phyloP scores from a whole-genome alignment of 306 rosid genomes.

The Gastrolobium bilobum region DNA sequence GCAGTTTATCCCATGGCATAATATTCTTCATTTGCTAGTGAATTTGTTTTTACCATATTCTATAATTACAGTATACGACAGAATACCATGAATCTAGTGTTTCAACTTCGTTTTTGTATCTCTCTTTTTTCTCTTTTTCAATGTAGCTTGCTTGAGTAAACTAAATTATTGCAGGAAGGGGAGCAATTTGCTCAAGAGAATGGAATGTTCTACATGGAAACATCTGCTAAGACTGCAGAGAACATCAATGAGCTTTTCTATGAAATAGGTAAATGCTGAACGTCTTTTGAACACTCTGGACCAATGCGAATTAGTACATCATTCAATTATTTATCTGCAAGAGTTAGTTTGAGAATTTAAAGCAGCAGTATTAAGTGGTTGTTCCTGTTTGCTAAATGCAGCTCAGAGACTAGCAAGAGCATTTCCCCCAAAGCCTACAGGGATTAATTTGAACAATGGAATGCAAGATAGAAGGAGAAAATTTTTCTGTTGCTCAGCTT shows the following conservation, averaged over 20 bases:
- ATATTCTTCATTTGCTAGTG: too few species aligned
- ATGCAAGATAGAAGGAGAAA: conserved; percentile 49
- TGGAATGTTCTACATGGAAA: conserved; percentile 71
- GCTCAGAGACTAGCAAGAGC: conserved; percentile 67
- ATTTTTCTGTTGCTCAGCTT: conserved; percentile 58
- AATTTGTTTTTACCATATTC: neutral
- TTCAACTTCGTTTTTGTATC: neutral
- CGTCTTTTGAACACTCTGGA: neutral
- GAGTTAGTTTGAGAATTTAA: neutral
- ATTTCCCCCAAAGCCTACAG: conserved; percentile 52
- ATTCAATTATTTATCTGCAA: neutral
- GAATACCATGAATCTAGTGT: neutral
- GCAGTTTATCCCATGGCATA: too few species aligned
- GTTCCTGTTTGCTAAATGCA: conserved; percentile 42
- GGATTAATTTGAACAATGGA: conserved; percentile 57
- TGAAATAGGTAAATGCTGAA: conserved; percentile 64
- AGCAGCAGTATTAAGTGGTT: neutral
- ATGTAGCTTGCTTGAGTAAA: neutral
- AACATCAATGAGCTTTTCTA: conserved; percentile 71
- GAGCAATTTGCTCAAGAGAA: conserved; percentile 69
- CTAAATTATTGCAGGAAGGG: conserved; percentile 57
- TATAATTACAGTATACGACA: neutral
- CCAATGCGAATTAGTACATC: neutral
- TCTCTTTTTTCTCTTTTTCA: neutral
- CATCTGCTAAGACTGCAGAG: conserved; percentile 68